phyloP scores from a whole-genome alignment of 164 flowering plant species.

The Magnolia officinalis region DNA sequence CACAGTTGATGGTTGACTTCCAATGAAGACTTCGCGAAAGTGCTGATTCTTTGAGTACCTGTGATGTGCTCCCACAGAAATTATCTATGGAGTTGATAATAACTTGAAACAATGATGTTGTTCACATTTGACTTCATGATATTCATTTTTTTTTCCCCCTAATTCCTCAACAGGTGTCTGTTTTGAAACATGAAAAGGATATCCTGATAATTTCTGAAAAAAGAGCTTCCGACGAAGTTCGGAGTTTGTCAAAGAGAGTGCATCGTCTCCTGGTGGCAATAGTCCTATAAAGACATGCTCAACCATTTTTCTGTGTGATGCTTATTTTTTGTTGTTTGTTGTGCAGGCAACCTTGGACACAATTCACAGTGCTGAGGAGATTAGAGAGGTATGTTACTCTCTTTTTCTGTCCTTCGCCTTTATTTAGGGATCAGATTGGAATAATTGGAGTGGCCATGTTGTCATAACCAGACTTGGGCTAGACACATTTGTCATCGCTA shows the following conservation, averaged over 20 bases:
- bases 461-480: neutral
- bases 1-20: slow-evolving; percentile 76
- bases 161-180: slow-evolving; percentile 46
- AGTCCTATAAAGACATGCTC: neutral
- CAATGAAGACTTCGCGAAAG: slow-evolving; percentile 73
- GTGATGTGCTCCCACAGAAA: slow-evolving; percentile 75
- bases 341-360: slow-evolving; percentile 81
- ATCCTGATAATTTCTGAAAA: slow-evolving; percentile 66
- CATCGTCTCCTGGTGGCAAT: slow-evolving; percentile 69
- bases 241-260: slow-evolving; percentile 66
- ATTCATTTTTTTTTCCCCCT: neutral
- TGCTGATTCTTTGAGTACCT: slow-evolving; percentile 52
- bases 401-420: neutral
- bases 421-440: neutral
- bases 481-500: too few relatives aligned
- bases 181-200: slow-evolving; percentile 75
- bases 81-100: slow-evolving; percentile 67
- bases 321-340: neutral
- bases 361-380: slow-evolving; percentile 70
- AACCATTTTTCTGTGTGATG: neutral
- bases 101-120: neutral
- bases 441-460: neutral
- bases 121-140: neutral
- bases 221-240: slow-evolving; percentile 85
- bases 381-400: slow-evolving; percentile 58